These are phyloP conservation scores for Gleditsia sinensis DNA, from an alignment of 306 rosid species.

Conservation along the genomic window DNA sequence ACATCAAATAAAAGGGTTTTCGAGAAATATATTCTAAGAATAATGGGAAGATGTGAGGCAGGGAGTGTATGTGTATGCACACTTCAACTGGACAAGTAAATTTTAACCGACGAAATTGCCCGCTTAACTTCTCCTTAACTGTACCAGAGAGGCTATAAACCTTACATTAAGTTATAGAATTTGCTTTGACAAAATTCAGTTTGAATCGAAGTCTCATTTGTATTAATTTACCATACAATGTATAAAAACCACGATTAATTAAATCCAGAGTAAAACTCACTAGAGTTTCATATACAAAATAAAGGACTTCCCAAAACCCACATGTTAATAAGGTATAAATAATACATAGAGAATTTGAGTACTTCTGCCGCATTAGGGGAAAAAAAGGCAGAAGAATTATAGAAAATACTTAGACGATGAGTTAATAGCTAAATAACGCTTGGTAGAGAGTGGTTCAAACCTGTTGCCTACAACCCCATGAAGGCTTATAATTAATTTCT, in stretches of 20 bases:
- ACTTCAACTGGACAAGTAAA: slow-evolving; percentile 37
- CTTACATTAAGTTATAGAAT: neutral
- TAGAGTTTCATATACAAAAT: neutral
- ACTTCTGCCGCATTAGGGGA: neutral
- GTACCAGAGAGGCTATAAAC: slow-evolving; percentile 21
- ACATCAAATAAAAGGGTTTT: slow-evolving; percentile 1
- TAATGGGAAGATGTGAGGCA: neutral
- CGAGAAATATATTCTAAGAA: neutral
- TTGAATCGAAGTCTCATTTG: neutral
- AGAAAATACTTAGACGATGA: neutral
- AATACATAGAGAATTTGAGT: too few relatives aligned
- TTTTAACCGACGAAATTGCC: slow-evolving; percentile 49
- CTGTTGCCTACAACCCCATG: slow-evolving; percentile 98
- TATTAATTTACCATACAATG: neutral
- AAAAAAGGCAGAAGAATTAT: neutral
- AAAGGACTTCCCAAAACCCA: too few relatives aligned
- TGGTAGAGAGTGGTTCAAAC: slow-evolving; percentile 38
- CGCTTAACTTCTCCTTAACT: slow-evolving; percentile 42
- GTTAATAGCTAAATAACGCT: too few relatives aligned
- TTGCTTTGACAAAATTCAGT: neutral
- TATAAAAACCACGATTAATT: neutral
- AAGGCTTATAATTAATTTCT: slow-evolving; percentile 91
- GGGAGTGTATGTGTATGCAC: neutral
- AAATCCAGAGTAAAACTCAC: neutral
- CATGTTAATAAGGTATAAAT: too few relatives aligned